phyloP scores from a whole-genome alignment of 805 yeast species.

The Lachancea dasiensis region DNA sequence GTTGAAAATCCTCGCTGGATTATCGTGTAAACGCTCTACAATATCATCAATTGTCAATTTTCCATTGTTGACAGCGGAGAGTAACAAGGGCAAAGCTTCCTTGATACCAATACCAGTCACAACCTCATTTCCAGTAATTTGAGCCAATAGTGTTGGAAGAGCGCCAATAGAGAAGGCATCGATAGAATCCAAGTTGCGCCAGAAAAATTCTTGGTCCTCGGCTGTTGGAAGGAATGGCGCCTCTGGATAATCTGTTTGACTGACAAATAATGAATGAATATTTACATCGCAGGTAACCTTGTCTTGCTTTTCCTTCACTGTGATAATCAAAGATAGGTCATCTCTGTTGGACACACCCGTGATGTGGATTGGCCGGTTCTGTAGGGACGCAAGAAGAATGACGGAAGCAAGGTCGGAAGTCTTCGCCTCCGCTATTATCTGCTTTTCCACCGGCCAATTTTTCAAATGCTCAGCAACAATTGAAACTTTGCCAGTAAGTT shows the following conservation, averaged over 20 bases:
- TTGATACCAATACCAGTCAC: conserved; percentile 71
- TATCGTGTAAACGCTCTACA: conserved; percentile 64
- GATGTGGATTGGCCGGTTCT: conserved; percentile 78
- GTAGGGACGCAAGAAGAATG: conserved; percentile 80
- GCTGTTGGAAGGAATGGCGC: conserved; percentile 71
- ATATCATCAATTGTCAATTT: conserved; percentile 69
- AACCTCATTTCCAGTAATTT: conserved; percentile 53
- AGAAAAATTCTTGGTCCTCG: conserved; percentile 74
- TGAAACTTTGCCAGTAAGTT: conserved; percentile 65
- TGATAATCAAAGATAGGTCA: conserved; percentile 74
- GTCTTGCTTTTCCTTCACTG: conserved; percentile 78
- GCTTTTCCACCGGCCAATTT: conserved; percentile 78
- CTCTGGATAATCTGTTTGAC: conserved; percentile 65
- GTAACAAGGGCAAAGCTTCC: conserved; percentile 75
- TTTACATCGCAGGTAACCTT: conserved; percentile 87
- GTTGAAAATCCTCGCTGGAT: conserved; percentile 77
- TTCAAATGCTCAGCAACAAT: conserved; percentile 73
- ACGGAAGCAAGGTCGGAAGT: conserved; percentile 92
- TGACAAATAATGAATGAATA: conserved; percentile 69
- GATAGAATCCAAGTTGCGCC: conserved; percentile 65
- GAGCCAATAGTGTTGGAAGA: conserved; percentile 67
- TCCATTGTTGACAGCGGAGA: conserved; percentile 72
- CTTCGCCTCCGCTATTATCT: conserved; percentile 86
- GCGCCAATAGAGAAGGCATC: conserved; percentile 87
- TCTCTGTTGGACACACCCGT: conserved; percentile 77